Evolutionary conservation across 768 basidiomycete genomes (phyloP).

Genomic region (Suillus weaverae): DNA sequence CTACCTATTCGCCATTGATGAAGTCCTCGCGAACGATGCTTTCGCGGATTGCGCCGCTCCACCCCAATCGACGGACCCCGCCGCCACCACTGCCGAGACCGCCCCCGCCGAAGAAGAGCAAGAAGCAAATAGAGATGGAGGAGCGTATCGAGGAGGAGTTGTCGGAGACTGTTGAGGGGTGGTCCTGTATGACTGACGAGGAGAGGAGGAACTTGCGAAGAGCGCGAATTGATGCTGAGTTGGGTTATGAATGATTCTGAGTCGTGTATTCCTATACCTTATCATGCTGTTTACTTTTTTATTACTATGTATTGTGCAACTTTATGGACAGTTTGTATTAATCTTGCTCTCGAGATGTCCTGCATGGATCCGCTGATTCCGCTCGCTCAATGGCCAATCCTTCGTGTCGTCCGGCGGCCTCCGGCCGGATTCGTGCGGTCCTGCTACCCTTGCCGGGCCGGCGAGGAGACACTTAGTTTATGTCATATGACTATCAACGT

Average conservation of each 20-base stretch:
- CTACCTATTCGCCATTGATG: conserved; percentile 60
- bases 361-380: background rate
- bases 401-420: too few species aligned
- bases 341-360: background rate
- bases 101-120: conserved; percentile 74
- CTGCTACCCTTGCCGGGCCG: background rate
- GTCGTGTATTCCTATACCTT: background rate
- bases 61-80: conserved; percentile 70
- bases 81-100: conserved; percentile 72
- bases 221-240: conserved; percentile 63
- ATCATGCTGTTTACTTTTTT: background rate
- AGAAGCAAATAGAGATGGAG: conserved; percentile 74
- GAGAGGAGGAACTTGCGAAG: conserved; percentile 54
- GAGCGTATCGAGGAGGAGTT: conserved; percentile 83
- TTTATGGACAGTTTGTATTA: background rate
- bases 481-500: background rate
- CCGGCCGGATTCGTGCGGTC: too few species aligned
- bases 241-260: conserved; percentile 50
- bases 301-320: background rate
- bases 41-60: conserved; percentile 72
- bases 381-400: too few species aligned
- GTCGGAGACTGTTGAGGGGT: conserved; percentile 69
- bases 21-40: conserved; percentile 65
- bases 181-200: conserved; percentile 42
- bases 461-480: background rate